These are phyloP conservation scores for Pisolithus thermaeus DNA, from an alignment of 1,284 basidiomycete genomes.

Conservation along the genomic window DNA sequence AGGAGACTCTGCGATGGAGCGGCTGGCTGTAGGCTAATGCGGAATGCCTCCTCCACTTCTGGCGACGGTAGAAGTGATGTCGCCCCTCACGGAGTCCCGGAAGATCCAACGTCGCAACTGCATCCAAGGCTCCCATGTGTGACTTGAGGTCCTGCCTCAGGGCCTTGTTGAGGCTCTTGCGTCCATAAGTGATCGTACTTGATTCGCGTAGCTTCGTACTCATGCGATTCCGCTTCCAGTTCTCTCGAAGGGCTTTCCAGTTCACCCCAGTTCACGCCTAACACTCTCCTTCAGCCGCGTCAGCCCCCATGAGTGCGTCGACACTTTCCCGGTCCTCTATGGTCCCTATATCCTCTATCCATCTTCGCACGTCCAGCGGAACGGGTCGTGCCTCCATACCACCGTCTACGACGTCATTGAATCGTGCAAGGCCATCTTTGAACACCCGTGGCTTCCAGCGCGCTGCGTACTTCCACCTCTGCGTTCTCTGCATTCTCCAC, in stretches of 20 bases:
- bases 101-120: slow-evolving; percentile 80
- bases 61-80: slow-evolving; percentile 62
- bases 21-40: slow-evolving; percentile 46
- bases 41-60: slow-evolving; percentile 69
- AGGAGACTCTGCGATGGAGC: slow-evolving; percentile 51
- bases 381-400: slow-evolving; percentile 67
- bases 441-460: slow-evolving; percentile 80
- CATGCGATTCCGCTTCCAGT: slow-evolving; percentile 72
- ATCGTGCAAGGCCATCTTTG: slow-evolving; percentile 70
- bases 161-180: slow-evolving; percentile 71
- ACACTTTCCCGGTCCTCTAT: slow-evolving; percentile 64
- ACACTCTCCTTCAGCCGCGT: slow-evolving; percentile 58
- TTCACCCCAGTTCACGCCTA: slow-evolving; percentile 35
- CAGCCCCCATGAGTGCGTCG: slow-evolving; percentile 56
- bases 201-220: slow-evolving; percentile 81
- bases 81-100: slow-evolving; percentile 69
- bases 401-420: slow-evolving; percentile 73
- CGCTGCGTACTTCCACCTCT: slow-evolving; percentile 76
- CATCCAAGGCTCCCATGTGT: slow-evolving; percentile 71
- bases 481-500: slow-evolving; percentile 83
- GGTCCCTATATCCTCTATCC: slow-evolving; percentile 71
- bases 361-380: slow-evolving; percentile 67
- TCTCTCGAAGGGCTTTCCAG: slow-evolving; percentile 57
- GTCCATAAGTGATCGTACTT: slow-evolving; percentile 87
- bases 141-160: slow-evolving; percentile 79